phyloP scores from a whole-genome alignment of 352 stramenopile genomes.

The Phytophthora cajani region DNA sequence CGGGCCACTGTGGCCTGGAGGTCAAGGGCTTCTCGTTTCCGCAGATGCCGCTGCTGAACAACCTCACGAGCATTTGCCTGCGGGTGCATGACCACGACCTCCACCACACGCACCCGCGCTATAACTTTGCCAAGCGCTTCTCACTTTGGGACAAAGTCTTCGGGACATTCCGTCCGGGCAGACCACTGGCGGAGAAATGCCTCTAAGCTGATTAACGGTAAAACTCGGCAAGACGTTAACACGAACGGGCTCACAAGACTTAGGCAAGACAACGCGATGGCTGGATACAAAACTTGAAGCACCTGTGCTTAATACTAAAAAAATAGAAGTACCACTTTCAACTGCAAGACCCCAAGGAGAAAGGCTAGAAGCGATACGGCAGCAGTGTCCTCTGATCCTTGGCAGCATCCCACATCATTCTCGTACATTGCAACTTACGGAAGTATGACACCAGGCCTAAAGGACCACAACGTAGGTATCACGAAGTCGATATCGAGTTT shows the following conservation, averaged over 20 bases:
- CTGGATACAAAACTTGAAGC: not conserved
- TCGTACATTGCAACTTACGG: too few species aligned
- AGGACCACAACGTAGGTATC: too few species aligned
- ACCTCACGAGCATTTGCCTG: slow-evolving; percentile 57
- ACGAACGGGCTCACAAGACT: not conserved
- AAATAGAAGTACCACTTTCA: too few species aligned
- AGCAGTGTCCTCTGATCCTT: too few species aligned
- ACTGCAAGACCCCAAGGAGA: too few species aligned
- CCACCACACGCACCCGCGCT: slow-evolving; percentile 83
- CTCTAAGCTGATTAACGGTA: not conserved
- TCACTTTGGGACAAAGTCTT: slow-evolving; percentile 89
- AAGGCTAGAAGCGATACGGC: too few species aligned
- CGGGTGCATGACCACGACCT: slow-evolving; percentile 86
- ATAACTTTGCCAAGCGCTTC: slow-evolving; percentile 92
- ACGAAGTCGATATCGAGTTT: too few species aligned
- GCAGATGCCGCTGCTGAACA: slow-evolving; percentile 77
- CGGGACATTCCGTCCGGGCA: slow-evolving; percentile 65
- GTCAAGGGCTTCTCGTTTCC: slow-evolving; percentile 89
- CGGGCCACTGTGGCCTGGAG: slow-evolving; percentile 82
- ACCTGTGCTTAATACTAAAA: not conserved
- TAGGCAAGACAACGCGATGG: not conserved
- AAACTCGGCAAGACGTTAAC: not conserved
- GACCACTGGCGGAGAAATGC: slow-evolving; percentile 5
- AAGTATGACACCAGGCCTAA: too few species aligned
- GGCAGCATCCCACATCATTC: too few species aligned